phyloP scores from a whole-genome alignment of 768 basidiomycete genomes.

The Agaricus sinodeliciosus region DNA sequence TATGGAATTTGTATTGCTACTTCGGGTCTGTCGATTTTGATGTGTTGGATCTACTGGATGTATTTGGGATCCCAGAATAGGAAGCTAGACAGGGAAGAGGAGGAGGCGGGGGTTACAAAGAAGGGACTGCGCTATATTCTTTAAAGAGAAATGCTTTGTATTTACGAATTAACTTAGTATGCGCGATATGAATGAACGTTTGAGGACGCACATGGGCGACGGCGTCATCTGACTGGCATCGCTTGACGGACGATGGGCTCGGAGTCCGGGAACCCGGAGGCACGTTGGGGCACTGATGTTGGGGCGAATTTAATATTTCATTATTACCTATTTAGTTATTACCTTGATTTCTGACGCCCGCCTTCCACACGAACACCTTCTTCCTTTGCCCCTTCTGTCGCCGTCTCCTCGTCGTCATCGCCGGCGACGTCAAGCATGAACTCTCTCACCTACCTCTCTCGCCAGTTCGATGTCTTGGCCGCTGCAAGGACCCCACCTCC shows the following conservation, averaged over 20 bases:
- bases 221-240: background rate
- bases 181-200: slow-evolving; percentile 3
- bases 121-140: slow-evolving; percentile 47
- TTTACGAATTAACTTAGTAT: slow-evolving; percentile 7
- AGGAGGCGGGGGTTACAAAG: slow-evolving; percentile 32
- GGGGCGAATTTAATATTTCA: background rate
- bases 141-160: background rate
- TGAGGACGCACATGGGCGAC: too few species aligned
- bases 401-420: background rate
- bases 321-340: background rate
- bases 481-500: slow-evolving; percentile 53
- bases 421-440: slow-evolving; percentile 46
- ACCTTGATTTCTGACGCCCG: background rate
- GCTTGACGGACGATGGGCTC: background rate
- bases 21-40: slow-evolving; percentile 41
- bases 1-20: slow-evolving; percentile 71
- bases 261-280: background rate
- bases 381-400: background rate
- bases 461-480: slow-evolving; percentile 74
- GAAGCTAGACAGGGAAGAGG: slow-evolving; percentile 26
- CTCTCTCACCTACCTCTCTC: slow-evolving; percentile 74
- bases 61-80: slow-evolving; percentile 35
- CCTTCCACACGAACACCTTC: background rate
- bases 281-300: slow-evolving; percentile 6
- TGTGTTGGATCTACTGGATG: slow-evolving; percentile 43